Percentiles rank a stretch among this genome's conserved stretches.
Evolutionary conservation across 345 rosid species (phyloP).

Genomic region (Turritis glabra): DNA sequence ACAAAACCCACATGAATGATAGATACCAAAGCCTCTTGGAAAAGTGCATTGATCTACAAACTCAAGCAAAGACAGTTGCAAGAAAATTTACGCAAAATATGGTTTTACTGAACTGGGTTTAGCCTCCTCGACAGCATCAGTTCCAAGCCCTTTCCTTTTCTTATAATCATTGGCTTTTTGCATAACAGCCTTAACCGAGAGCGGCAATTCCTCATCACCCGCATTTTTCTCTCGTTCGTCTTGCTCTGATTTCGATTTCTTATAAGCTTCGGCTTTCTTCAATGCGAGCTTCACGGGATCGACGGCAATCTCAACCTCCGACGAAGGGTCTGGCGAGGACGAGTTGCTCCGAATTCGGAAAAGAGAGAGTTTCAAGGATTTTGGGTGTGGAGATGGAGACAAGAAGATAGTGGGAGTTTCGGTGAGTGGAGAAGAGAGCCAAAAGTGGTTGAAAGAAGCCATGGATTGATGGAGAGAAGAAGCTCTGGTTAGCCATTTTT

Average conservation of each 20-base stretch:
- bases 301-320: slow-evolving; percentile 37
- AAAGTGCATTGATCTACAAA: not conserved
- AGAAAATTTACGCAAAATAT: not conserved
- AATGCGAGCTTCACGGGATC: slow-evolving; percentile 75
- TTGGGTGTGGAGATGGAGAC: slow-evolving; percentile 35
- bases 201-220: slow-evolving; percentile 33
- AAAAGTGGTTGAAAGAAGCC: slow-evolving; percentile 46
- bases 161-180: slow-evolving; percentile 49
- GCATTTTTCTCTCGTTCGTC: not conserved
- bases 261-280: slow-evolving; percentile 63
- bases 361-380: slow-evolving; percentile 37
- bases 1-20: not conserved
- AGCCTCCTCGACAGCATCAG: slow-evolving; percentile 14
- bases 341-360: slow-evolving; percentile 39
- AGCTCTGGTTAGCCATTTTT: slow-evolving; percentile 25
- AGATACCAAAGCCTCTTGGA: not conserved
- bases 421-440: slow-evolving; percentile 46
- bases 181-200: slow-evolving; percentile 45
- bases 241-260: slow-evolving; percentile 36
- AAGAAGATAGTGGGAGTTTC: slow-evolving; percentile 38
- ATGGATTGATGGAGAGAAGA: slow-evolving; percentile 32
- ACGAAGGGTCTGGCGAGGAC: slow-evolving; percentile 27
- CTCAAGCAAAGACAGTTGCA: not conserved
- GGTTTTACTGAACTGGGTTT: slow-evolving; percentile 42
- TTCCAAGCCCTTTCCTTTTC: slow-evolving; percentile 41